These are phyloP conservation scores for Evernia prunastri DNA, from an alignment of 495 filamentous ascomycete species.

Conservation along the genomic window DNA sequence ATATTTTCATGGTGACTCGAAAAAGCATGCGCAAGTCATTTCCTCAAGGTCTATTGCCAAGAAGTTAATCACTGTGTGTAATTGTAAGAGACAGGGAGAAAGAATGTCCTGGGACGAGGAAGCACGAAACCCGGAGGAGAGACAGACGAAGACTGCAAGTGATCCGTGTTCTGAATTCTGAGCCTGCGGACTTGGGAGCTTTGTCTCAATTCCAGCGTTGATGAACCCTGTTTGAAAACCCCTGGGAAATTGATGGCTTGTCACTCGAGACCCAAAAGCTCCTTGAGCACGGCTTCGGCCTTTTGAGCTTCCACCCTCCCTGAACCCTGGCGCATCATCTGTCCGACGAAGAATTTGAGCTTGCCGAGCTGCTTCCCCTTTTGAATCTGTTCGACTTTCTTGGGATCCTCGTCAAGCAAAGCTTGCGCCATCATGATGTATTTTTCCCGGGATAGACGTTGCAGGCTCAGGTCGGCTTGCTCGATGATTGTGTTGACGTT, in stretches of 20 bases:
- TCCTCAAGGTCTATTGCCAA: too few relatives aligned
- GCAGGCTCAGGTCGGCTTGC: constrained; percentile 57
- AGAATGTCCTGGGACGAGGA: too few relatives aligned
- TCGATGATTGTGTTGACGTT: constrained; percentile 55
- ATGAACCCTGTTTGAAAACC: background rate
- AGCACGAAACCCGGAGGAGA: too few relatives aligned
- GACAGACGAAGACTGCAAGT: background rate
- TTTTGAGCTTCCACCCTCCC: constrained; percentile 69
- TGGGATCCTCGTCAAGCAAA: constrained; percentile 42
- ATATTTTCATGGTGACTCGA: too few relatives aligned
- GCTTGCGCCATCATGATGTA: constrained; percentile 41
- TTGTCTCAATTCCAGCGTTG: background rate
- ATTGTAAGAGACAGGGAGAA: too few relatives aligned
- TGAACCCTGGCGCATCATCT: constrained; percentile 74
- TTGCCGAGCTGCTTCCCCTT: constrained; percentile 64
- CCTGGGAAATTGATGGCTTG: background rate
- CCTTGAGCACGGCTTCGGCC: constrained; percentile 60
- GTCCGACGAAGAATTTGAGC: constrained; percentile 80
- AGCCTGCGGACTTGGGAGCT: background rate
- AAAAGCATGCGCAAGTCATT: too few relatives aligned
- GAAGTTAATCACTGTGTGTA: too few relatives aligned
- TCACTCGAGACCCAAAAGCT: constrained; percentile 36
- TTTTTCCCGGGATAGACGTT: constrained; percentile 46
- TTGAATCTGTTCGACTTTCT: constrained; percentile 63
- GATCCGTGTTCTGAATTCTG: too few relatives aligned